phyloP scores from a whole-genome alignment of 129 eudicot genomes.

The Chrysanthemum lavandulifolium region DNA sequence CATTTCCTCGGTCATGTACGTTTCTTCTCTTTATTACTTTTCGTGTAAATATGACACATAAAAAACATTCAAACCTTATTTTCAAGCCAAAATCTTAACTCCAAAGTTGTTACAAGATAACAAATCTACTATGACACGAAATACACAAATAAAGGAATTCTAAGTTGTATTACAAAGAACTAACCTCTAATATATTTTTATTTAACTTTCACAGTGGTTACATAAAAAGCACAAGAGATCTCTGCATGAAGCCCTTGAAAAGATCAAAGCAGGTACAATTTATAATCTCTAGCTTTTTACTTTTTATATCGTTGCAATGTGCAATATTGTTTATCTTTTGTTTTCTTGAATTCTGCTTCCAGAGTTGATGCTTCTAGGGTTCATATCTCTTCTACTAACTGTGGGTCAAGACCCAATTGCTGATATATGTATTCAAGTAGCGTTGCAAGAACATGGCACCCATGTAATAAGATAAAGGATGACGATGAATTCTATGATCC shows the following conservation, averaged over 20 bases:
- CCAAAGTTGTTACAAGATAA: no score
- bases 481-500: slow-evolving; percentile 35
- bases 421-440: slow-evolving; percentile 48
- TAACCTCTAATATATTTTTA: no score
- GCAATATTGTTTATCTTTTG: not conserved
- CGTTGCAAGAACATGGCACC: slow-evolving; percentile 64
- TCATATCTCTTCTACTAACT: slow-evolving; percentile 61
- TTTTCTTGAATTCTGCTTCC: not conserved
- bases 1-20: slow-evolving; percentile 28
- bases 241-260: slow-evolving; percentile 60
- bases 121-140: no score
- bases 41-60: no score
- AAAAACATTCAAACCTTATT: no score
- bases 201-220: slow-evolving; percentile 35
- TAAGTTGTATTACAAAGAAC: no score
- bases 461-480: slow-evolving; percentile 28
- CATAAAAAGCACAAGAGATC: slow-evolving; percentile 37
- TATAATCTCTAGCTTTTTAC: not conserved
- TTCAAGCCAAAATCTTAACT: no score
- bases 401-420: slow-evolving; percentile 44
- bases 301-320: not conserved
- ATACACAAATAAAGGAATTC: no score
- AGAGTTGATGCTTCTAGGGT: slow-evolving; percentile 76
- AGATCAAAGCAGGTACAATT: slow-evolving; percentile 55
- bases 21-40: slow-evolving; percentile 12